Conservation (phyloP, 1,139 yeast species). For the Suhomyces kunorum region DNA sequence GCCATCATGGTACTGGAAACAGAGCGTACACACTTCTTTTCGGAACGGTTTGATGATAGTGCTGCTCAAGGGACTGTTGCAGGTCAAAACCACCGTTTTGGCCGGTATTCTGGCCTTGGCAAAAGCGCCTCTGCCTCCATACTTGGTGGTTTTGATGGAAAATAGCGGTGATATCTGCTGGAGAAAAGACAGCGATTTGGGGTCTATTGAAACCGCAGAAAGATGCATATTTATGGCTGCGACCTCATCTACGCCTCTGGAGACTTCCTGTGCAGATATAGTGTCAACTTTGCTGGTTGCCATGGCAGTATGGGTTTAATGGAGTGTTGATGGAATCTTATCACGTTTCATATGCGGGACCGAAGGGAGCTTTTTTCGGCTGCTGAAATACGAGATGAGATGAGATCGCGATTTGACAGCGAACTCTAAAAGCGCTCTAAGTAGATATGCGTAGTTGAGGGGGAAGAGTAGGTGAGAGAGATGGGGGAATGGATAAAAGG, state of each 20-base stretch:
- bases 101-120: conserved; percentile 41
- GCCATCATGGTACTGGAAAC: conserved; percentile 56
- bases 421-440: too few species aligned
- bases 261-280: not conserved
- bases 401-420: conserved; percentile 5
- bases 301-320: not conserved
- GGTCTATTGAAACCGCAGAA: not conserved
- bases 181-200: not conserved
- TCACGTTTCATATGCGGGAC: too few species aligned
- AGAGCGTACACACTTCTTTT: conserved; percentile 64
- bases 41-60: conserved; percentile 56
- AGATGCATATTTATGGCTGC: not conserved
- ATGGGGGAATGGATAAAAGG: too few species aligned
- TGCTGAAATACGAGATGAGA: conserved; percentile 11
- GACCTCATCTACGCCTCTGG: not conserved
- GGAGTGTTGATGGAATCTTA: not conserved
- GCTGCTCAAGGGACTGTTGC: conserved; percentile 47
- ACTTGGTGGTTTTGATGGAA: conserved; percentile 42
- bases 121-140: conserved; percentile 71
- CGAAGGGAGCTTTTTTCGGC: conserved; percentile 4
- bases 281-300: conserved; percentile 6
- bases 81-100: conserved; percentile 43
- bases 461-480: too few species aligned
- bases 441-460: too few species aligned
- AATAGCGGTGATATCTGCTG: conserved; percentile 32